A percentile compares a stretch with the other conserved stretches of the same genome.
phyloP scores from a whole-genome alignment of 352 stramenopile species.

The Phytophthora melonis region DNA sequence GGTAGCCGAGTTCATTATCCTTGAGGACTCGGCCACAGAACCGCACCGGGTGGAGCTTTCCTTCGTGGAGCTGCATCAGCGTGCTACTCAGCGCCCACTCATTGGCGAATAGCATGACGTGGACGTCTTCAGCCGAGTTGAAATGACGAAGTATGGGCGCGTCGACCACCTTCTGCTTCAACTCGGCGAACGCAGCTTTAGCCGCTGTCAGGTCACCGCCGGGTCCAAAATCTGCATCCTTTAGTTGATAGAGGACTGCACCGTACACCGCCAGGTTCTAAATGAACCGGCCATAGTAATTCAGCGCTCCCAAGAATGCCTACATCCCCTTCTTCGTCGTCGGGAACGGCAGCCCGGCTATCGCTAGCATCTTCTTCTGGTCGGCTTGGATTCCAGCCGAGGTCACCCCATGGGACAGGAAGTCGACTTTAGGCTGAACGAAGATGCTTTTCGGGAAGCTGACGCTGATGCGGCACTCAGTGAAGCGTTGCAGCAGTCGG shows the following conservation, averaged over 20 bases:
- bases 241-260: not conserved
- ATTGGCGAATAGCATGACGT: too few species aligned
- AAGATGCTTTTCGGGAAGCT: not conserved
- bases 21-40: not conserved
- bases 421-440: not conserved
- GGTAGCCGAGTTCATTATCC: not conserved
- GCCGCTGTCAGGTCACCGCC: not conserved
- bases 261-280: not conserved
- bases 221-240: not conserved
- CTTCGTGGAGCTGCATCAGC: too few species aligned
- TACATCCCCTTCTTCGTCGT: not conserved
- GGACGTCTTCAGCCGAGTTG: too few species aligned
- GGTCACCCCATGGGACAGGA: too few species aligned
- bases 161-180: too few species aligned
- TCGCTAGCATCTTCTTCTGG: not conserved
- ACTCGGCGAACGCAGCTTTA: too few species aligned
- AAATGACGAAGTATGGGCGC: too few species aligned
- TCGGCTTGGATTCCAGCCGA: not conserved
- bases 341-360: not conserved
- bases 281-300: not conserved
- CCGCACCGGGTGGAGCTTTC: too few species aligned
- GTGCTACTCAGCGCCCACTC: too few species aligned
- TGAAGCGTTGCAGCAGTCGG: slow-evolving; percentile 1
- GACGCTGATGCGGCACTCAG: not conserved
- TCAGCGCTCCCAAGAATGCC: not conserved